Evolutionary conservation across 1,284 basidiomycete genomes (phyloP).

Genomic region (Lentinus polychrous): DNA sequence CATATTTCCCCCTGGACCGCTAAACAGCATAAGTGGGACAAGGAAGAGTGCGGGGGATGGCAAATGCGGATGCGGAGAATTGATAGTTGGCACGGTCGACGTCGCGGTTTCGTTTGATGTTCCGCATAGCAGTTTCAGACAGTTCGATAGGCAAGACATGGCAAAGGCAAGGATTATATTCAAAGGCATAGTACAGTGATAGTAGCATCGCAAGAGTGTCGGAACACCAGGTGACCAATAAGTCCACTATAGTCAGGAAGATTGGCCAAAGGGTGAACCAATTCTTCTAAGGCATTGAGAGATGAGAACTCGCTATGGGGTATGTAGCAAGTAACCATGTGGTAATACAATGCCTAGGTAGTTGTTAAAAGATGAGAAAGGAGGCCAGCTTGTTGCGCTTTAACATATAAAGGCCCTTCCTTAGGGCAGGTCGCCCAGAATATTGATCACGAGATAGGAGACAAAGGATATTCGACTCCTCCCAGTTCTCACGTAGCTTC

Average conservation of each 20-base stretch:
- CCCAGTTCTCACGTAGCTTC: no score
- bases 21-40: no score
- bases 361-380: slow-evolving; percentile 15
- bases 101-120: no score
- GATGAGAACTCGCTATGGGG: slow-evolving; percentile 6
- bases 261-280: slow-evolving; percentile 14
- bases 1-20: no score
- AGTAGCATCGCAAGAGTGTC: slow-evolving; percentile 6
- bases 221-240: slow-evolving; percentile 15
- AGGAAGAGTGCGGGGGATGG: no score
- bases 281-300: slow-evolving; percentile 9
- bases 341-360: slow-evolving; percentile 9
- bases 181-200: no score
- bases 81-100: no score
- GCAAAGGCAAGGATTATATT: no score
- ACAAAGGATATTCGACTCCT: no score
- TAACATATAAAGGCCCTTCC: neutral
- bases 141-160: no score
- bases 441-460: neutral
- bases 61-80: no score
- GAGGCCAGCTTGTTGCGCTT: neutral
- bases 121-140: no score
- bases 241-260: slow-evolving; percentile 8
- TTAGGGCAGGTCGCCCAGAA: slow-evolving; percentile 5
- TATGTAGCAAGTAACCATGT: slow-evolving; percentile 10